phyloP scores from a whole-genome alignment of 495 filamentous ascomycete genomes.

The Neurospora discreta region DNA sequence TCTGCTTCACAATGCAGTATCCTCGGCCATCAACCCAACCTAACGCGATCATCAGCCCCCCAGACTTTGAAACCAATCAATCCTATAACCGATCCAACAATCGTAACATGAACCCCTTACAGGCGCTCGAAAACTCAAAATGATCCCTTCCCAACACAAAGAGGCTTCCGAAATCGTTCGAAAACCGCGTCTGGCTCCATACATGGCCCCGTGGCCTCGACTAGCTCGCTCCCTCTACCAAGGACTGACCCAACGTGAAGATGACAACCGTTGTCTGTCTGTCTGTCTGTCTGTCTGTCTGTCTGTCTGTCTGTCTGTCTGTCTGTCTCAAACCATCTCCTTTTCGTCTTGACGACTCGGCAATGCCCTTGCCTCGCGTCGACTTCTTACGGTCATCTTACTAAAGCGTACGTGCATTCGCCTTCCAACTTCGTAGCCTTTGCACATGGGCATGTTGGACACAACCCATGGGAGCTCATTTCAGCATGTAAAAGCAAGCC shows the following conservation, averaged over 20 bases:
- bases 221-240: neutral
- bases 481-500: neutral
- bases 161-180: neutral
- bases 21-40: neutral
- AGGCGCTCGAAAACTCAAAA: neutral
- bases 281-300: too few species aligned
- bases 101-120: neutral
- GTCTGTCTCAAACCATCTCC: neutral
- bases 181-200: neutral
- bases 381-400: too few species aligned
- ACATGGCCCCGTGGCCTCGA: neutral
- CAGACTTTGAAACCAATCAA: neutral
- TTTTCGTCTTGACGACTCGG: too few species aligned
- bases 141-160: neutral
- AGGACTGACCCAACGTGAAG: neutral
- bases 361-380: too few species aligned
- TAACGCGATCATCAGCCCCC: neutral
- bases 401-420: too few species aligned
- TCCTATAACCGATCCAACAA: neutral
- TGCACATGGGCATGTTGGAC: neutral
- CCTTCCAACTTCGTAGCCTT: neutral
- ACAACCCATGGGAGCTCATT: neutral
- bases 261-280: too few species aligned
- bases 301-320: too few species aligned
- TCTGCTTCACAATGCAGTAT: too few species aligned